Evolutionary conservation across 1,139 yeast genomes (phyloP).

Genomic region (Taiozyma sp.): DNA sequence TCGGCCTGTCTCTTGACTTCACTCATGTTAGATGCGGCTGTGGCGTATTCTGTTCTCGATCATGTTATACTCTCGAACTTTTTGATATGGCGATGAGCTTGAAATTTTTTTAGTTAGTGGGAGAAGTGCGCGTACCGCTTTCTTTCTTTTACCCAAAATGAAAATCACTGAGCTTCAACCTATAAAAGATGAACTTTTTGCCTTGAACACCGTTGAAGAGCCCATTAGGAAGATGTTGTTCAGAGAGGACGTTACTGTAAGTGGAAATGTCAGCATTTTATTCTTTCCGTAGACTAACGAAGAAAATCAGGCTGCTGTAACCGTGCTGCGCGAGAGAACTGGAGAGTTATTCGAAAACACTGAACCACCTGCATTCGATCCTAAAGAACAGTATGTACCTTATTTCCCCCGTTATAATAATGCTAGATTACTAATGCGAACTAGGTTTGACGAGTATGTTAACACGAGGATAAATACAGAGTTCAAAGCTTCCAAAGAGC

Average conservation of each 20-base stretch:
- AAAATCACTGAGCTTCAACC: background rate
- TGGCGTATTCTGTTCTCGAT: background rate
- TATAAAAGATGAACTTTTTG: too few relatives aligned
- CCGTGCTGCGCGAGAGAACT: conserved; percentile 10
- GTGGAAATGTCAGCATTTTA: background rate
- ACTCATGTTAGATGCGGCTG: background rate
- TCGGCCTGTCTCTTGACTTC: conserved; percentile 14
- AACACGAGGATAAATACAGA: conserved; percentile 26
- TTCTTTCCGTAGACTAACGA: background rate
- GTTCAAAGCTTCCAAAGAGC: conserved; percentile 18
- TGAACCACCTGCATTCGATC: conserved; percentile 1
- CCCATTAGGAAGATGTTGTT: background rate
- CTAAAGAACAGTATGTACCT: conserved; percentile 5
- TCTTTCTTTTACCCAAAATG: background rate
- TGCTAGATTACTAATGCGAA: background rate
- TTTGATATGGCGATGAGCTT: background rate
- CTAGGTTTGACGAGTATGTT: conserved; percentile 17
- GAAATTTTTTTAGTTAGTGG: background rate
- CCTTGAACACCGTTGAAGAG: too few relatives aligned
- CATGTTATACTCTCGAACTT: background rate
- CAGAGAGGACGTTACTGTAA: background rate
- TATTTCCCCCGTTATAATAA: background rate
- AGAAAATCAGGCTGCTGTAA: conserved; percentile 8
- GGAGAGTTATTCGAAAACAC: conserved; percentile 9
- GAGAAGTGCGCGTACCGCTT: conserved; percentile 4